phyloP scores from a whole-genome alignment of 2,329 filamentous ascomycete genomes.

The Meredithiella fracta region DNA sequence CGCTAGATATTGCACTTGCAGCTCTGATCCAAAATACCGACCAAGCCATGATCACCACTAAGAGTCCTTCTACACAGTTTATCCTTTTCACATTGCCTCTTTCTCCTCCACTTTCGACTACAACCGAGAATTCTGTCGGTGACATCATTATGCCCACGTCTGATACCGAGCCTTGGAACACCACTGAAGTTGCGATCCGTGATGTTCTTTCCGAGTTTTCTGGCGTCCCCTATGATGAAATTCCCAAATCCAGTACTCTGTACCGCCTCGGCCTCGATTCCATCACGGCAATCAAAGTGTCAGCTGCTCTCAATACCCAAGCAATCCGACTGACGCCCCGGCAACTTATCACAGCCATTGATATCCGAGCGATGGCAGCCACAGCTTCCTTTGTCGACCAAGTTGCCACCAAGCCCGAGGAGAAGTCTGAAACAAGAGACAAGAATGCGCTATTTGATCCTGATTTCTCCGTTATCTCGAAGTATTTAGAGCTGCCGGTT shows the following conservation, averaged over 20 bases:
- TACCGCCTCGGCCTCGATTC: constrained; percentile 84
- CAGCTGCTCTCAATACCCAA: constrained; percentile 48
- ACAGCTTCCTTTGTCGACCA: background rate
- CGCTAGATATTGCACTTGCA: constrained; percentile 33
- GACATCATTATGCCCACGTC: background rate
- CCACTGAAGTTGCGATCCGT: constrained; percentile 25
- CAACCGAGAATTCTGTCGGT: too few species aligned
- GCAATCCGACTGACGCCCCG: constrained; percentile 50
- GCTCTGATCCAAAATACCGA: background rate
- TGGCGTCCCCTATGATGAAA: constrained; percentile 37
- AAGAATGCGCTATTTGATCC: background rate
- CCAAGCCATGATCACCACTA: background rate
- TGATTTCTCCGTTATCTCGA: background rate
- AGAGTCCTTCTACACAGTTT: background rate
- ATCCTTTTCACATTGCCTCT: background rate
- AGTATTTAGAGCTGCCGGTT: constrained; percentile 20
- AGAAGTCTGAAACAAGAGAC: background rate
- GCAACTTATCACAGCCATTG: constrained; percentile 49
- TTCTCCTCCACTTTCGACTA: background rate
- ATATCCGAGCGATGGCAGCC: constrained; percentile 35
- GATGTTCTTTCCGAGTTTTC: constrained; percentile 41
- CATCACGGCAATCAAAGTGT: constrained; percentile 76
- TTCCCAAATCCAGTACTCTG: constrained; percentile 46
- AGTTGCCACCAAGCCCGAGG: background rate
- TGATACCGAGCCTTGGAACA: constrained; percentile 21